Conservation (phyloP, 306 rosid species). For the Senna siamea region DNA sequence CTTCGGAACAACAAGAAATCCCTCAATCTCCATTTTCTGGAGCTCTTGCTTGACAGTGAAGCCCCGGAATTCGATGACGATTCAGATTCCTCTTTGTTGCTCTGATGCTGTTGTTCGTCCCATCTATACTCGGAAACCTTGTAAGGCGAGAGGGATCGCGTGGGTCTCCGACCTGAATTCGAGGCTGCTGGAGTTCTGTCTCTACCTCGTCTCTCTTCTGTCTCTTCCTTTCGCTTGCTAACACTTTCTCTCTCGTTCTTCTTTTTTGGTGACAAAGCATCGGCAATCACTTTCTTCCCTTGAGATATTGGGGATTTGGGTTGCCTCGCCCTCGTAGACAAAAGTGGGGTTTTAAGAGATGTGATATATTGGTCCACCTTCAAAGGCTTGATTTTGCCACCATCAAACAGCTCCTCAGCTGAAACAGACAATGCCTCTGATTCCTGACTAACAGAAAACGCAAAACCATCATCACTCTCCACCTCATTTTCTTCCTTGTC, state of each 20-base stretch:
- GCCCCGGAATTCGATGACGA: neutral
- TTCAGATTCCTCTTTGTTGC: slow-evolving; percentile 29
- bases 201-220: slow-evolving; percentile 62
- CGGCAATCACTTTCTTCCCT: slow-evolving; percentile 43
- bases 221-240: too few species aligned
- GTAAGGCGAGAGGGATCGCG: slow-evolving; percentile 76
- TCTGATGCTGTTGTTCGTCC: slow-evolving; percentile 48
- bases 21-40: slow-evolving; percentile 76
- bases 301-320: neutral
- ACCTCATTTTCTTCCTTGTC: neutral
- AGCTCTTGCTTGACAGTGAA: slow-evolving; percentile 37
- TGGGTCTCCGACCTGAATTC: slow-evolving; percentile 49
- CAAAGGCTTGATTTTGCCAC: slow-evolving; percentile 66
- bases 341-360: slow-evolving; percentile 32
- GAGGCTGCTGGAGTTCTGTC: slow-evolving; percentile 46
- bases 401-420: slow-evolving; percentile 84
- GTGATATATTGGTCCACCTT: neutral
- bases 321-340: slow-evolving; percentile 22
- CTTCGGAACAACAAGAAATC: slow-evolving; percentile 84
- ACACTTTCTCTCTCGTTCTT: slow-evolving; percentile 35
- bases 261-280: slow-evolving; percentile 45
- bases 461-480: slow-evolving; percentile 51
- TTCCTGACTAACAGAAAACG: slow-evolving; percentile 56
- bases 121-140: slow-evolving; percentile 54
- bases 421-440: slow-evolving; percentile 56